Evolutionary conservation across 371 early-diverging fungal species (phyloP).

Genomic region (Dinochytrium kinnereticum): DNA sequence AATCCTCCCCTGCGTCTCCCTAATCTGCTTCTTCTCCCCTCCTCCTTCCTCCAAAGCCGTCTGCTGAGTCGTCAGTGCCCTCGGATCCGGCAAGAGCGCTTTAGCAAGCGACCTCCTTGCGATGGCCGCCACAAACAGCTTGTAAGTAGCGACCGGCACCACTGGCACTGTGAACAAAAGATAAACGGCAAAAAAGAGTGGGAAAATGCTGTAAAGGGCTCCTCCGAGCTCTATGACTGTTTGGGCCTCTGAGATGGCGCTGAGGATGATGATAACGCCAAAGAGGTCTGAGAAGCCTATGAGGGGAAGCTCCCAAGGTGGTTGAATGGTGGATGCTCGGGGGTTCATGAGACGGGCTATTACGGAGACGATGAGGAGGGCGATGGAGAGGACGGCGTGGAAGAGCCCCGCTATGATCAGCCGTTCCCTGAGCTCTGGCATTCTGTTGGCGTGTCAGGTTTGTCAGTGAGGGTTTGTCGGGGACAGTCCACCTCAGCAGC

Average conservation of each 20-base stretch:
- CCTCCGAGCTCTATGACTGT: not conserved
- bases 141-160: not conserved
- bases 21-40: too few relatives aligned
- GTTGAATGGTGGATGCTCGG: not conserved
- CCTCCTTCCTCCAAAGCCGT: too few relatives aligned
- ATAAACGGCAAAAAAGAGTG: not conserved
- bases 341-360: not conserved
- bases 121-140: not conserved
- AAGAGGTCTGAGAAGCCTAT: not conserved
- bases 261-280: not conserved
- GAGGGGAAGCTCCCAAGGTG: slow-evolving; percentile 11
- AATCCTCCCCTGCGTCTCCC: too few relatives aligned
- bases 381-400: slow-evolving; percentile 2
- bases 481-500: too few relatives aligned
- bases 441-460: too few relatives aligned
- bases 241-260: not conserved
- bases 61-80: not conserved
- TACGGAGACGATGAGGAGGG: slow-evolving; percentile 4
- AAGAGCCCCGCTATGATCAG: not conserved
- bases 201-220: not conserved
- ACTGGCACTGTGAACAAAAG: not conserved
- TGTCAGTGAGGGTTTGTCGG: too few relatives aligned
- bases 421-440: not conserved
- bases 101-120: not conserved
- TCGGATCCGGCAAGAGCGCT: not conserved